Conservation (phyloP, 345 rosid genomes). For the Eutrema japonicum region DNA sequence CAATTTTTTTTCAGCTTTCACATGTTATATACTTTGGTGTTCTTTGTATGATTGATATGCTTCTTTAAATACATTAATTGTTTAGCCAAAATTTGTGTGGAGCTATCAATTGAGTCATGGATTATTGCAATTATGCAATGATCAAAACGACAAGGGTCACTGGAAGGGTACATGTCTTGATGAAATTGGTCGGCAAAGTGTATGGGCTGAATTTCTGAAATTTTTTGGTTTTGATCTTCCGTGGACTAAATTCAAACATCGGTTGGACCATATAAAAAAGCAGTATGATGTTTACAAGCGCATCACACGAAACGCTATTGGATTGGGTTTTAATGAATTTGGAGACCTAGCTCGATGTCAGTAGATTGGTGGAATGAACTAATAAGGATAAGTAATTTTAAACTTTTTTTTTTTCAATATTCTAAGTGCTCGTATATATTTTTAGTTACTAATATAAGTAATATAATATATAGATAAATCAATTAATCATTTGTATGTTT, state of each 20-base stretch:
- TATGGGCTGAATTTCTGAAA: neutral
- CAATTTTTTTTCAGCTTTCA: too few relatives aligned
- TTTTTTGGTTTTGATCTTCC: neutral
- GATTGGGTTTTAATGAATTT: neutral
- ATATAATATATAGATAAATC: too few relatives aligned
- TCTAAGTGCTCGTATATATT: too few relatives aligned
- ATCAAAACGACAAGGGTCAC: slow-evolving; percentile 1
- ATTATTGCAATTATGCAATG: slow-evolving; percentile 12
- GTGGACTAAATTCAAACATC: neutral
- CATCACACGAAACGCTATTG: neutral
- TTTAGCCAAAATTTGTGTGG: neutral
- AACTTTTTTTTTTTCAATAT: neutral
- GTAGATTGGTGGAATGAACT: neutral
- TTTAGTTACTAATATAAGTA: neutral
- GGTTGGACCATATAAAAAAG: neutral
- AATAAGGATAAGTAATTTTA: neutral
- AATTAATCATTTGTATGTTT: neutral
- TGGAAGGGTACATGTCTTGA: slow-evolving; percentile 6
- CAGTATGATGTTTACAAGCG: slow-evolving; percentile 13
- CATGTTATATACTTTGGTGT: too few relatives aligned
- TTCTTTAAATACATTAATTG: neutral
- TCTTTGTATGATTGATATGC: neutral
- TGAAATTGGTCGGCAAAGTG: slow-evolving; percentile 4
- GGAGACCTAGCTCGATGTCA: neutral
- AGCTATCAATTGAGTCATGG: neutral